These are phyloP conservation scores for Hibiscus syriacus DNA, from an alignment of 345 rosid genomes.

Conservation along the genomic window DNA sequence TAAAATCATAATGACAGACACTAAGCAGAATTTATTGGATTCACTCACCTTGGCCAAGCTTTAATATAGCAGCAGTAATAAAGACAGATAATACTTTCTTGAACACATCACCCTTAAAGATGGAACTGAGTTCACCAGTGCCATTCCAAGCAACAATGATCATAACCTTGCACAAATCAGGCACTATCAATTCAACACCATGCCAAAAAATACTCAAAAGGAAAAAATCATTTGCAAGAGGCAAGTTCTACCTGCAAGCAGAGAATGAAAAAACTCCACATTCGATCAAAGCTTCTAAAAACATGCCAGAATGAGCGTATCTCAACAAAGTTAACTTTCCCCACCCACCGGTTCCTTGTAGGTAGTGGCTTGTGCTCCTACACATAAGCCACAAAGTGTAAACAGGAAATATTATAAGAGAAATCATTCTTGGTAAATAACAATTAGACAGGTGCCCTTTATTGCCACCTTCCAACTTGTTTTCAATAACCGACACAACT, in stretches of 20 bases:
- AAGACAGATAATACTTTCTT: conserved; percentile 85
- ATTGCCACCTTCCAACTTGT: background rate
- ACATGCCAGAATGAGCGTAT: conserved; percentile 96
- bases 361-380: conserved; percentile 65
- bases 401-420: background rate
- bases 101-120: conserved; percentile 53
- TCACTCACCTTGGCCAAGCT: conserved; percentile 90
- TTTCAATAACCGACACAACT: background rate
- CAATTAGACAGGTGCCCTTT: background rate
- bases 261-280: conserved; percentile 97
- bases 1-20: background rate
- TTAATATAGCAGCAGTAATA: conserved; percentile 92
- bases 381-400: conserved; percentile 4
- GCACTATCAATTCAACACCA: conserved; percentile 23
- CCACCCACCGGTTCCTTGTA: conserved; percentile 67
- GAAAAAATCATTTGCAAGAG: background rate
- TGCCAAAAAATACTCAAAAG: conserved; percentile 2
- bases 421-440: background rate
- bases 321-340: conserved; percentile 97
- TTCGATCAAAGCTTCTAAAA: conserved; percentile 97
- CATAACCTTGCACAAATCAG: conserved; percentile 57
- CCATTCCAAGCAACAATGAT: conserved; percentile 94
- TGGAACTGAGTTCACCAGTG: conserved; percentile 43
- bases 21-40: background rate
- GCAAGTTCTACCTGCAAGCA: conserved; percentile 62